phyloP scores from a whole-genome alignment of 148 eudicot genomes.

The Nepenthes gracilis region DNA sequence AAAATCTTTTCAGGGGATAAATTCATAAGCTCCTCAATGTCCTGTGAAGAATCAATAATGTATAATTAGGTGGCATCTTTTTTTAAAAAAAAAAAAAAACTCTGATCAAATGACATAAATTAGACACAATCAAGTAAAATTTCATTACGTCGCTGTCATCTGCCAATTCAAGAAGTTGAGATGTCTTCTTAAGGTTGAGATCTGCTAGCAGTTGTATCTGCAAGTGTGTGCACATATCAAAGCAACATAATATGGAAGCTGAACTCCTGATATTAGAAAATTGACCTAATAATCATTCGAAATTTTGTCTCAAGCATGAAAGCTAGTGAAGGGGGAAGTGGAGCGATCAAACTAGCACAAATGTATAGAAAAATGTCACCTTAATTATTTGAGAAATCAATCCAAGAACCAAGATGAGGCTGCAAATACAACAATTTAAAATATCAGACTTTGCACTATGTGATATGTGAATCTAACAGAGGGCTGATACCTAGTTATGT shows the following conservation, averaged over 20 bases:
- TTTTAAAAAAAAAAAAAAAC: neutral
- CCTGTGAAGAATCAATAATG: slow-evolving; percentile 32
- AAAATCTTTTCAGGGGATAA: slow-evolving; percentile 88
- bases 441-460: slow-evolving; percentile 1
- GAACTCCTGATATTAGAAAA: too few relatives aligned
- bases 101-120: neutral
- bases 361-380: slow-evolving; percentile 22
- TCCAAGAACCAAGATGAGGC: slow-evolving; percentile 84
- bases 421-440: slow-evolving; percentile 20
- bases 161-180: slow-evolving; percentile 82
- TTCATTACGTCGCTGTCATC: slow-evolving; percentile 62
- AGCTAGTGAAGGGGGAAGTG: neutral
- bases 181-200: slow-evolving; percentile 89
- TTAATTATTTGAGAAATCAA: slow-evolving; percentile 91
- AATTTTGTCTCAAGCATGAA: neutral
- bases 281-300: neutral
- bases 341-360: neutral
- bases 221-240: slow-evolving; percentile 3
- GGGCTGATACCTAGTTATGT: neutral
- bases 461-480: neutral
- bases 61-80: slow-evolving; percentile 6
- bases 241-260: neutral
- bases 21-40: slow-evolving; percentile 87
- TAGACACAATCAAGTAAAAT: neutral
- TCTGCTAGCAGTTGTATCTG: slow-evolving; percentile 93